Evolutionary conservation across 441 rosid species (phyloP).

Genomic region (Pelargonium cotyledonis): DNA sequence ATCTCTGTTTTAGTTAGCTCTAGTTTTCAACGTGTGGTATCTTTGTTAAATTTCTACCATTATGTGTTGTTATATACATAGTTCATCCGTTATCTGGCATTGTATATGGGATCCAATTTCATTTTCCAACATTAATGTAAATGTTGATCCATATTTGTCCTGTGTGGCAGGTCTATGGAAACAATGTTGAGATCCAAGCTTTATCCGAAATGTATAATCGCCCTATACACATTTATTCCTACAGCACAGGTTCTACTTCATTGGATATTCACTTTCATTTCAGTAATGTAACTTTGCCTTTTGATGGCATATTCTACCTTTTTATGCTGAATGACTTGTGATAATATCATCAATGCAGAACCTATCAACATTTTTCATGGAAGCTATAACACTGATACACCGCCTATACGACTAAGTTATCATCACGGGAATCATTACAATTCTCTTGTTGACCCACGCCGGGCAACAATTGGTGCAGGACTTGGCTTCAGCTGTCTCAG

Average conservation of each 20-base stretch:
- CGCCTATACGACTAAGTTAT: slow-evolving; percentile 81
- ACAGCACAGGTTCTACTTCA: slow-evolving; percentile 57
- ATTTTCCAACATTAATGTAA: neutral
- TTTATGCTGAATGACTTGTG: slow-evolving; percentile 13
- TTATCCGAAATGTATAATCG: slow-evolving; percentile 90
- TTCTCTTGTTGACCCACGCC: slow-evolving; percentile 89
- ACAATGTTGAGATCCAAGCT: slow-evolving; percentile 93
- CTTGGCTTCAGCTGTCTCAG: slow-evolving; percentile 90
- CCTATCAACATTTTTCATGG: slow-evolving; percentile 95
- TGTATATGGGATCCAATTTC: neutral
- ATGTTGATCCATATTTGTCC: neutral
- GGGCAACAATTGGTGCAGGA: slow-evolving; percentile 80
- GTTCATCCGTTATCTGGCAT: neutral
- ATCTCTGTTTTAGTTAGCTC: neutral
- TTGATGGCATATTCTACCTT: neutral
- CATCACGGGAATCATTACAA: slow-evolving; percentile 98
- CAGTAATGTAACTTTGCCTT: slow-evolving; percentile 2
- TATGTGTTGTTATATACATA: neutral
- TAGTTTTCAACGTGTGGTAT: neutral
- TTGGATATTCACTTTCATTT: neutral
- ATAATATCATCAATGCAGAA: slow-evolving; percentile 37
- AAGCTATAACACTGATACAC: slow-evolving; percentile 74
- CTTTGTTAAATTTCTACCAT: neutral
- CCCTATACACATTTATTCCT: slow-evolving; percentile 91
- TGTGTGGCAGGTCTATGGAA: slow-evolving; percentile 76